Percentiles rank a stretch among this genome's conserved stretches.
Conservation (phyloP, 139 green algal species). For the Mychonastes homosphaera region DNA sequence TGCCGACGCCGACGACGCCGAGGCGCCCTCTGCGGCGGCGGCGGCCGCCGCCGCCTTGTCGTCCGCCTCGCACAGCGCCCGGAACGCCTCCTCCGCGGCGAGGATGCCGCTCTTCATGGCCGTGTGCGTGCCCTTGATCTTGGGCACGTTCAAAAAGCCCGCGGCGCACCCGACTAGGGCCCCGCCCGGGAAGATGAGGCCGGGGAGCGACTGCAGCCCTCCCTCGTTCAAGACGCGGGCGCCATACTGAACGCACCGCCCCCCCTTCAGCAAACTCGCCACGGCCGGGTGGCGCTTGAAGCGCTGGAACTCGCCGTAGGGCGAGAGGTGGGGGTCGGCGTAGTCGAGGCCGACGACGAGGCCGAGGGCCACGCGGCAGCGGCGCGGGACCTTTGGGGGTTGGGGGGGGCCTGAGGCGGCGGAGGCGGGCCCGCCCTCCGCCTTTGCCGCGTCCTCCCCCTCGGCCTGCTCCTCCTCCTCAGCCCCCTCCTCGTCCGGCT, state of each 20-base stretch:
- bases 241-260: conserved; percentile 82
- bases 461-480: too few relatives aligned
- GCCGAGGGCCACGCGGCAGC: conserved; percentile 59
- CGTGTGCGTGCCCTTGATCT: conserved; percentile 75
- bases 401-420: too few relatives aligned
- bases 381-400: not conserved
- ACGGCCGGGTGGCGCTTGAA: conserved; percentile 77
- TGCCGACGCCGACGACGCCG: too few relatives aligned
- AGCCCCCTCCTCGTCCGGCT: too few relatives aligned
- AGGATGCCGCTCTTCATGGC: conserved; percentile 89
- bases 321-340: conserved; percentile 64
- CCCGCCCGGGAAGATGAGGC: conserved; percentile 77
- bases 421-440: too few relatives aligned
- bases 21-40: not conserved
- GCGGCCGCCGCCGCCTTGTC: not conserved
- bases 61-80: conserved; percentile 27
- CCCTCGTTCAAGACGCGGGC: conserved; percentile 84
- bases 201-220: conserved; percentile 72
- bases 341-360: conserved; percentile 86
- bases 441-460: too few relatives aligned
- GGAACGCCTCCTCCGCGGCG: conserved; percentile 65
- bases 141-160: conserved; percentile 87
- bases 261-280: conserved; percentile 59
- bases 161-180: conserved; percentile 84
- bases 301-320: conserved; percentile 26